phyloP scores from a whole-genome alignment of 352 stramenopile species.

The Blastocystis hominis region DNA sequence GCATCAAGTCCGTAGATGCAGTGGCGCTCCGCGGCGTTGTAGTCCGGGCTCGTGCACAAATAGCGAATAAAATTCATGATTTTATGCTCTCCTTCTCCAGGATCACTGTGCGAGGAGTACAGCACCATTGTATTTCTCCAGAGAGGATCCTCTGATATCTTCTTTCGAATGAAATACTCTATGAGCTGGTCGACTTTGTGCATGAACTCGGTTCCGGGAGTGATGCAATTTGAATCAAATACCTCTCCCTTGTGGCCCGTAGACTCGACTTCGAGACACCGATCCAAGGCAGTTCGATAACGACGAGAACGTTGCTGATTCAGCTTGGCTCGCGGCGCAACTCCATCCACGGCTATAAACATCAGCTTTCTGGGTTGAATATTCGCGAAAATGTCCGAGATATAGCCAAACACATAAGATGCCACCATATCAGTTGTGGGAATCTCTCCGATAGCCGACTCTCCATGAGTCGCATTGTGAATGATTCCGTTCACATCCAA shows the following conservation, averaged over 20 bases:
- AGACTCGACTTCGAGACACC: conserved; percentile 58
- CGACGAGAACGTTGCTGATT: conserved; percentile 94
- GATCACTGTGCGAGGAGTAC: conserved; percentile 90
- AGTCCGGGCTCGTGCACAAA: conserved; percentile 76
- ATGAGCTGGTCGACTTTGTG: conserved; percentile 78
- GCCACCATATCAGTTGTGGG: conserved; percentile 86
- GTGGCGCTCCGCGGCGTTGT: conserved; percentile 86
- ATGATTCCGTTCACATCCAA: conserved; percentile 99
- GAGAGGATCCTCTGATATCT: conserved; percentile 85
- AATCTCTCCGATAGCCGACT: conserved; percentile 70
- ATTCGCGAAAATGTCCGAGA: conserved; percentile 84
- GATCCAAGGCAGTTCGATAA: conserved; percentile 72
- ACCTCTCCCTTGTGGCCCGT: conserved; percentile 63
- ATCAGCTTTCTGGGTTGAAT: conserved; percentile 88
- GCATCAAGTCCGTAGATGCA: conserved; percentile 97
- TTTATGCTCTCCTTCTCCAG: conserved; percentile 96
- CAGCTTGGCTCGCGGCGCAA: conserved; percentile 93
- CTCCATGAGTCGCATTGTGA: conserved; percentile 93
- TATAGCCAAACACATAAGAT: conserved; percentile 77
- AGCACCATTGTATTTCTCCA: conserved; percentile 88
- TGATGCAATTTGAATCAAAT: conserved; percentile 99
- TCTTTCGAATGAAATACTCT: conserved; percentile 71
- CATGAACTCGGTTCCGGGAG: conserved; percentile 97
- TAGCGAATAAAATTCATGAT: conserved; percentile 92
- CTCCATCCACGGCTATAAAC: conserved; percentile 95